Evolutionary conservation across 371 early-diverging fungal genomes (phyloP).

Genomic region (Blakeslea trispora): DNA sequence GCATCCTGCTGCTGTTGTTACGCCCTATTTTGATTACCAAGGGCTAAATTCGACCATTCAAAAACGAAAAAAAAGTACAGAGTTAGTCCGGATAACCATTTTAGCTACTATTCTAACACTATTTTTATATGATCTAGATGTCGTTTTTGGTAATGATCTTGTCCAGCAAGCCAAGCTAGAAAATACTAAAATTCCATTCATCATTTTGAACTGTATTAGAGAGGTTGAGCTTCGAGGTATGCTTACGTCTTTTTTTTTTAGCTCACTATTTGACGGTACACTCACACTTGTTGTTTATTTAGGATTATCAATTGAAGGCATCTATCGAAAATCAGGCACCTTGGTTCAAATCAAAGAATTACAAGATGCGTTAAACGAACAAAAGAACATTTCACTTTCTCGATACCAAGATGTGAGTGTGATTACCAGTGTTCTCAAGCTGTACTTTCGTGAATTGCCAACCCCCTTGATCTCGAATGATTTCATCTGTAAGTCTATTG

Average conservation of each 20-base stretch:
- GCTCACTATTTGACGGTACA: no score
- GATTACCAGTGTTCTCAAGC: slow-evolving; percentile 90
- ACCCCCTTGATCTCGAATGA: slow-evolving; percentile 88
- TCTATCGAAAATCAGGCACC: slow-evolving; percentile 91
- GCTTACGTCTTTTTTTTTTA: no score
- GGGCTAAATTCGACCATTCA: not conserved
- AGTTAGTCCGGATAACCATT: no score
- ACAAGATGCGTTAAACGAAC: slow-evolving; percentile 53
- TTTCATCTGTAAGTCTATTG: slow-evolving; percentile 52
- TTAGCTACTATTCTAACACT: not conserved
- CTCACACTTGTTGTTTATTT: not conserved
- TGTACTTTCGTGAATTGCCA: slow-evolving; percentile 90
- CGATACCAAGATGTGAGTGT: slow-evolving; percentile 67
- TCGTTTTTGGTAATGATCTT: slow-evolving; percentile 24
- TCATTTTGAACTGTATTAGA: slow-evolving; percentile 19
- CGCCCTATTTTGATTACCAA: not conserved
- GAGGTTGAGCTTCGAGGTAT: slow-evolving; percentile 26
- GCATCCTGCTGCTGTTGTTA: slow-evolving; percentile 24
- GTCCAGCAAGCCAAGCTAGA: slow-evolving; percentile 21
- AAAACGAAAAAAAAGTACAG: slow-evolving; percentile 12
- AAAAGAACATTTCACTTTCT: slow-evolving; percentile 45
- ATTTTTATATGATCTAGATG: slow-evolving; percentile 4
- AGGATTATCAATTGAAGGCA: slow-evolving; percentile 55
- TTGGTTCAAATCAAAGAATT: slow-evolving; percentile 74
- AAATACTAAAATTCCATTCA: slow-evolving; percentile 13